Evolutionary conservation across 495 filamentous ascomycete species (phyloP), one percentile per base, ranked within the genome.

Genomic region (Hypoxylon perforatum): DNA sequence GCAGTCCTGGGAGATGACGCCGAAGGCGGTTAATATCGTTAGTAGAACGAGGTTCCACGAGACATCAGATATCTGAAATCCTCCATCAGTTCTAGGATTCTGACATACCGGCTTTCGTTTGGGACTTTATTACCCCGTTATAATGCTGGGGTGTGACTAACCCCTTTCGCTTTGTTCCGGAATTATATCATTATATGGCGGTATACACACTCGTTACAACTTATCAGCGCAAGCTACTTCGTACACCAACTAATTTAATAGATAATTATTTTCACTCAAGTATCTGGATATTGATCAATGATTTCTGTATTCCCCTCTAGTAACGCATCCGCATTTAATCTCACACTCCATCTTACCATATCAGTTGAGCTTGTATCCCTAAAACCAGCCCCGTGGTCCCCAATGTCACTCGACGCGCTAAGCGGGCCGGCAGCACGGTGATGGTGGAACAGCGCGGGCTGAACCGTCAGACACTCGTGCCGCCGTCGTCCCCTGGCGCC

Each of bases 401-500:
- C 35, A 38, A 38, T 38, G 9, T 75, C 69, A 23, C 70, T 76
- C 25, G 41, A 51, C 4, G 42, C 44, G 4, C 35, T 69, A 21
- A 17, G 55, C 7, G 58, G 65, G 2, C 74, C 74, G 0, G 33
- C 60, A 5, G 55, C n/a, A 6, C 68, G 57, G 35, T 74, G 71
- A 35, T 75, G 70, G 22, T 71, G 63, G 25, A 75, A 74, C 7
- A 72, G 62, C 1, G 45, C 50, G 0, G 73, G 73, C 42, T 75
- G 71, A 4, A 63, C 57, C 7, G 75, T 72, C 23, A 77, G 28
- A 50, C 73, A 75, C 33, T 69, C 62, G 46, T 73, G 71, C 25
- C 67, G 58, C 35, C 60, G 65, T 22, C 61, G 44, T 21, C 55
- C 52, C 1, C 60, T 54, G 1, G 51, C 38, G 1, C 73, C 71